Conservation (phyloP, 2,329 filamentous ascomycete genomes). For the Aspergillus eucalypticola region DNA sequence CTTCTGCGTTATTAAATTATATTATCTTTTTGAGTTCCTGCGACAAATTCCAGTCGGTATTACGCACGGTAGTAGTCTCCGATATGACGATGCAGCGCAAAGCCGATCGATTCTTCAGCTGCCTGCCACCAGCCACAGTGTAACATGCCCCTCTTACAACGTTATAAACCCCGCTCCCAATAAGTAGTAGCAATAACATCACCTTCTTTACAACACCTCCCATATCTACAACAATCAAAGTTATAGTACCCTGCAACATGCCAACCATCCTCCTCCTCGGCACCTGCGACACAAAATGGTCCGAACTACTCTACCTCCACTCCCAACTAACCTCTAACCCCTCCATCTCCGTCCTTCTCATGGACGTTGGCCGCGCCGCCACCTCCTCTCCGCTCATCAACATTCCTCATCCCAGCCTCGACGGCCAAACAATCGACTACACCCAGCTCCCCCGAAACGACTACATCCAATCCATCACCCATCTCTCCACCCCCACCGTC, state of each 20-base stretch:
- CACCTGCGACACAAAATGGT: conserved; percentile 65
- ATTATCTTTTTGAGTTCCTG: too few relatives aligned
- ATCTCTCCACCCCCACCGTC: conserved; percentile 49
- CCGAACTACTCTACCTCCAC: conserved; percentile 59
- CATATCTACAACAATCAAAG: neutral
- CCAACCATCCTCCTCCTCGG: conserved; percentile 58
- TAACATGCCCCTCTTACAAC: too few relatives aligned
- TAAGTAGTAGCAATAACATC: too few relatives aligned
- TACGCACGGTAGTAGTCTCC: too few relatives aligned
- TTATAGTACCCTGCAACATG: conserved; percentile 7
- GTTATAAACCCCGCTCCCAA: neutral
- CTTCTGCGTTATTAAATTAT: neutral
- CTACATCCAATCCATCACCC: conserved; percentile 59
- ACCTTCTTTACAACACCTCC: neutral
- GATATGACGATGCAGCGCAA: too few relatives aligned
- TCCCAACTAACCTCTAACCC: conserved; percentile 46
- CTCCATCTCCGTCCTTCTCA: conserved; percentile 27
- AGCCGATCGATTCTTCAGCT: too few relatives aligned
- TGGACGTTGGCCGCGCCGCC: conserved; percentile 24
- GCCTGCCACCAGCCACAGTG: too few relatives aligned
- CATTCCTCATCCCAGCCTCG: conserved; percentile 44
- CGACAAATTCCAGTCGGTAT: too few relatives aligned
- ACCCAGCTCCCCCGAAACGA: conserved; percentile 50
- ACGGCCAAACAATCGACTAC: conserved; percentile 14
- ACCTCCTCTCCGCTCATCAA: conserved; percentile 50